These are phyloP conservation scores for Strobilomyces confusus DNA, from an alignment of 768 basidiomycete species.

Conservation along the genomic window DNA sequence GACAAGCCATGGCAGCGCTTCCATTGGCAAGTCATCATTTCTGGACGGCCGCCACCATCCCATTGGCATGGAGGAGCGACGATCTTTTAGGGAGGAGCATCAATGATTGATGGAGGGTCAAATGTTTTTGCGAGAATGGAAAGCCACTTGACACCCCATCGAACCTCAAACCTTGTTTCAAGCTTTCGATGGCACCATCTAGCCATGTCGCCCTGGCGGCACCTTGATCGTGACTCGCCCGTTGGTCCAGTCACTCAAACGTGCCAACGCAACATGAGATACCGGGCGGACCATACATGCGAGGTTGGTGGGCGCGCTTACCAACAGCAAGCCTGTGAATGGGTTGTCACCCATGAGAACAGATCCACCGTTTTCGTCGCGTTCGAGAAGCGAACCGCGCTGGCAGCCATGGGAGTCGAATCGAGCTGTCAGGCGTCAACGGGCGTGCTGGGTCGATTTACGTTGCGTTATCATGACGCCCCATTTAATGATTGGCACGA, in stretches of 20 bases:
- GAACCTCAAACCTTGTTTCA: neutral
- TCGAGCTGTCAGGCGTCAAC: neutral
- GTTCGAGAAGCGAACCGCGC: constrained; percentile 7
- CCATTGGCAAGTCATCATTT: neutral
- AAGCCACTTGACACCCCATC: neutral
- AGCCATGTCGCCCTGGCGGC: neutral
- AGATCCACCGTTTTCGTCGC: neutral
- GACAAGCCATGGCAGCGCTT: neutral
- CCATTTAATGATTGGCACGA: constrained; percentile 5
- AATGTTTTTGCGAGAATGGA: neutral
- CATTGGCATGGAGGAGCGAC: neutral
- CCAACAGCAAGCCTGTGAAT: constrained; percentile 1
- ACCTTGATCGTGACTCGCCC: neutral
- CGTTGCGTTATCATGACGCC: neutral
- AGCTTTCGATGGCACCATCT: neutral
- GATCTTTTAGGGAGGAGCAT: neutral
- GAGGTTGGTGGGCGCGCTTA: constrained; percentile 11
- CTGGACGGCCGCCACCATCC: neutral
- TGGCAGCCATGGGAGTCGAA: neutral
- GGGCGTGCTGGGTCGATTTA: neutral
- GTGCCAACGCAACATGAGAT: neutral
- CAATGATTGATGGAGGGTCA: neutral
- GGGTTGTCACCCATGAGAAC: neutral
- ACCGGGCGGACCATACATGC: constrained; percentile 1
- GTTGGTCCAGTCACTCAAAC: neutral